phyloP scores from a whole-genome alignment of 441 rosid genomes.

The Adansonia grandidieri region DNA sequence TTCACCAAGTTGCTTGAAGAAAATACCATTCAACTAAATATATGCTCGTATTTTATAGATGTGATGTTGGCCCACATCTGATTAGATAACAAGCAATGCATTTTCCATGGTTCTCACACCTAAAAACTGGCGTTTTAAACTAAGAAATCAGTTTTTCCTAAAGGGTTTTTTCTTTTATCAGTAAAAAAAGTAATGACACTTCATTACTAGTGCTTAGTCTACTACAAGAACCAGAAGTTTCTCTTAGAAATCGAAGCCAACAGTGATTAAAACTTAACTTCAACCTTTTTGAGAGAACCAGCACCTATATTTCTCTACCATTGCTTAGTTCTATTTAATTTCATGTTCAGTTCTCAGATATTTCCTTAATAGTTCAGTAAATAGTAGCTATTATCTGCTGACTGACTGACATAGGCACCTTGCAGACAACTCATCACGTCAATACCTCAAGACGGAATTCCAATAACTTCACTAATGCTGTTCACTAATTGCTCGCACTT shows the following conservation, averaged over 20 bases:
- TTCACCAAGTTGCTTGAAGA: slow-evolving; percentile 22
- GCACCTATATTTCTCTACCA: background rate
- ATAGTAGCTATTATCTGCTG: slow-evolving; percentile 8
- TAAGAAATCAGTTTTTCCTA: background rate
- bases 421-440: background rate
- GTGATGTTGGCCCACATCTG: background rate
- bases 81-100: background rate
- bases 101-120: background rate
- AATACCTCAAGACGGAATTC: background rate
- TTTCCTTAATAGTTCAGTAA: slow-evolving; percentile 3
- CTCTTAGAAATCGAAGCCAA: slow-evolving; percentile 4
- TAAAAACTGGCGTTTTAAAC: background rate
- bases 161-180: background rate
- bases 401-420: background rate
- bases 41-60: background rate
- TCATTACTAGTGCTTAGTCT: background rate
- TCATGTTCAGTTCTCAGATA: slow-evolving; percentile 5
- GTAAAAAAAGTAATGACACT: background rate
- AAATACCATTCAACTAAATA: background rate
- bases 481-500: background rate
- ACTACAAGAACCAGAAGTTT: slow-evolving; percentile 8
- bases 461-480: background rate
- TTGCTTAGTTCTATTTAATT: slow-evolving; percentile 4
- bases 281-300: background rate
- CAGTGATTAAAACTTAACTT: background rate